Evolutionary conservation across 371 early-diverging fungal species (phyloP).

Genomic region (Saksenaea vasiformis): DNA sequence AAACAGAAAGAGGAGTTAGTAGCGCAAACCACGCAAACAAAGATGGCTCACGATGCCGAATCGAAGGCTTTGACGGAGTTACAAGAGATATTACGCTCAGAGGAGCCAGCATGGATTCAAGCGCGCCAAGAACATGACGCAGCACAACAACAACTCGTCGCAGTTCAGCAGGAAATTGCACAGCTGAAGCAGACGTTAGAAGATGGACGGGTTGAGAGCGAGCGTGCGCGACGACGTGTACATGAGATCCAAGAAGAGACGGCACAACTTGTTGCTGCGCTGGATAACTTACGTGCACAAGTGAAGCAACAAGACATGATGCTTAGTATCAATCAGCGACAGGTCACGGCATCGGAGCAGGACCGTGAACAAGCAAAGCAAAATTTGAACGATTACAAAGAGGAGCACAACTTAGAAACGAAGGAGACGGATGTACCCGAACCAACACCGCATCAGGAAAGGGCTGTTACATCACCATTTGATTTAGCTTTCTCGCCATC

Average conservation of each 20-base stretch:
- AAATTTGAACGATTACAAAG: conserved; percentile 38
- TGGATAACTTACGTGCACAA: conserved; percentile 34
- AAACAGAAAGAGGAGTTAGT: conserved; percentile 29
- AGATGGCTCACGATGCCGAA: conserved; percentile 31
- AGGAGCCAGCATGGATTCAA: conserved; percentile 28
- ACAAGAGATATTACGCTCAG: conserved; percentile 19
- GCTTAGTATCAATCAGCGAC: conserved; percentile 49
- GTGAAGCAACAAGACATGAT: conserved; percentile 49
- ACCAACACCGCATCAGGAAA: not conserved
- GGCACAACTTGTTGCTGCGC: conserved; percentile 14
- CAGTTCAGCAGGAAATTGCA: conserved; percentile 18
- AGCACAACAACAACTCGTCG: conserved; percentile 25
- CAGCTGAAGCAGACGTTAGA: conserved; percentile 26
- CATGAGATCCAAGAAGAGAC: conserved; percentile 47
- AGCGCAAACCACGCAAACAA: conserved; percentile 25
- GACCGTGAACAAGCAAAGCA: conserved; percentile 43
- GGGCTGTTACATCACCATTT: not conserved
- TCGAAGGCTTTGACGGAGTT: conserved; percentile 16
- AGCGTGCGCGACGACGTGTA: conserved; percentile 32
- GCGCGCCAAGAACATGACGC: conserved; percentile 27
- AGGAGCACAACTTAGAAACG: conserved; percentile 23
- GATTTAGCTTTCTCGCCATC: not conserved
- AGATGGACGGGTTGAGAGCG: conserved; percentile 36
- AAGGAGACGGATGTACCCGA: not conserved
- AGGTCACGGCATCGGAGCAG: conserved; percentile 52